A percentile compares a stretch with the other conserved stretches of the same genome.
phyloP scores from a whole-genome alignment of 352 stramenopile species.

The Globisporangium cederbergense region DNA sequence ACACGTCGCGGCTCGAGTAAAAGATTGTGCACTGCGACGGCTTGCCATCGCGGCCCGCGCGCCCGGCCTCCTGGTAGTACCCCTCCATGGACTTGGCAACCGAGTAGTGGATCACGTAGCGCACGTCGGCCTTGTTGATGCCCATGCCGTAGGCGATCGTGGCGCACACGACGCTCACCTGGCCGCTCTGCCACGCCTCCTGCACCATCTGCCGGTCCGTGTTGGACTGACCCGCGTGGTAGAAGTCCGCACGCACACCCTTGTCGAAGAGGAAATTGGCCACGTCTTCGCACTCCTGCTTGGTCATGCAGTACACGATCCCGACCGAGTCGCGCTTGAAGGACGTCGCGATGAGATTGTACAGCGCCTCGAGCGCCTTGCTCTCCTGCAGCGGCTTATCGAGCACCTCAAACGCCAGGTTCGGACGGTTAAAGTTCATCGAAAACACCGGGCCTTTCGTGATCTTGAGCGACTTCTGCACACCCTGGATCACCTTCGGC shows the following conservation, averaged over 20 bases:
- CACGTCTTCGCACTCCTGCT: constrained; percentile 92
- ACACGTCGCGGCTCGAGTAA: constrained; percentile 83
- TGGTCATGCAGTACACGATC: constrained; percentile 95
- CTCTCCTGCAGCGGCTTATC: constrained; percentile 51
- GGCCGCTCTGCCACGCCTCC: constrained; percentile 67
- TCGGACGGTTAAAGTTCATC: constrained; percentile 91
- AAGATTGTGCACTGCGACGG: constrained; percentile 90
- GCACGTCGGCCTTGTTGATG: constrained; percentile 95
- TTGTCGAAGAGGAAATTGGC: constrained; percentile 85
- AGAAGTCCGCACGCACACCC: constrained; percentile 88
- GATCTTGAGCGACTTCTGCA: constrained; percentile 77
- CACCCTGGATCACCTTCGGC: constrained; percentile 77
- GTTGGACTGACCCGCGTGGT: constrained; percentile 88
- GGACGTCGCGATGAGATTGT: constrained; percentile 46
- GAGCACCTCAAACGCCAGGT: constrained; percentile 90
- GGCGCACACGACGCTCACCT: constrained; percentile 90
- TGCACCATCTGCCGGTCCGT: constrained; percentile 79
- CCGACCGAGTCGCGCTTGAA: constrained; percentile 54
- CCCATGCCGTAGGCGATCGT: constrained; percentile 96
- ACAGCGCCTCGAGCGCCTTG: constrained; percentile 54
- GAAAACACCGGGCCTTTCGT: constrained; percentile 82
- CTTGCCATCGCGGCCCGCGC: constrained; percentile 94
- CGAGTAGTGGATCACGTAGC: constrained; percentile 92
- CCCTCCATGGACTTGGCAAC: constrained; percentile 93
- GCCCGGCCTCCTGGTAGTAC: constrained; percentile 98